These are phyloP conservation scores for Curvularia eragrostidis DNA, from an alignment of 2,329 filamentous ascomycete species.

Conservation along the genomic window DNA sequence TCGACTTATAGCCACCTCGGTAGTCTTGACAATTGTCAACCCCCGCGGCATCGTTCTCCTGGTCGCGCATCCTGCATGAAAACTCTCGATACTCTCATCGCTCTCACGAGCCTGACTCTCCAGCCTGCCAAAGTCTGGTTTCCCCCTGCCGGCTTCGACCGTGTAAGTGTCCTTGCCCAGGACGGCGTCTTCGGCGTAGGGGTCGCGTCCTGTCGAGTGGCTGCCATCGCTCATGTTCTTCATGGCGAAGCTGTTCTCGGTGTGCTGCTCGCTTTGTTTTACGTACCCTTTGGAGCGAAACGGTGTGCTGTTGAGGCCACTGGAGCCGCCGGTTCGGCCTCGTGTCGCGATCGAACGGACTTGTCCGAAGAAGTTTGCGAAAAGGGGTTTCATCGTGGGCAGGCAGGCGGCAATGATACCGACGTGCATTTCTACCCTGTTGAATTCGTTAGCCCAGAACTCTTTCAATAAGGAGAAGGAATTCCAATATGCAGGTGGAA, in stretches of 20 bases:
- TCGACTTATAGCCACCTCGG: conserved; percentile 26
- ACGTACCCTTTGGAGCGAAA: conserved; percentile 30
- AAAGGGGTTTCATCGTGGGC: conserved; percentile 38
- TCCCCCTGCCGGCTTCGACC: conserved; percentile 13
- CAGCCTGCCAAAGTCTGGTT: conserved; percentile 3
- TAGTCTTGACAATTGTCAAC: conserved; percentile 28
- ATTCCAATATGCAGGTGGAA: not conserved
- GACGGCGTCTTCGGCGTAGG: conserved; percentile 21
- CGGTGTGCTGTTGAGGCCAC: conserved; percentile 15
- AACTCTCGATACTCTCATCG: conserved; percentile 10
- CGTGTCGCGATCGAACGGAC: conserved; percentile 30
- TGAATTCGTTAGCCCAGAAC: conserved; percentile 6
- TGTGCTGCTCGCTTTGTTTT: conserved; percentile 18
- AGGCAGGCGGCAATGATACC: conserved; percentile 42
- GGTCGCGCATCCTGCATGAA: conserved; percentile 14
- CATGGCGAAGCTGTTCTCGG: conserved; percentile 16
- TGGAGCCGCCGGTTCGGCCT: conserved; percentile 20
- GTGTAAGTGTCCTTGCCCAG: conserved; percentile 21
- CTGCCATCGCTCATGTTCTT: conserved; percentile 19
- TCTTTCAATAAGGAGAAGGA: too few relatives aligned
- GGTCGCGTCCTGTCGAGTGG: conserved; percentile 13
- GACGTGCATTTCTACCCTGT: conserved; percentile 40
- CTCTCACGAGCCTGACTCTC: conserved; percentile 3
- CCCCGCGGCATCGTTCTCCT: conserved; percentile 15
- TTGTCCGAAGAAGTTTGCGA: conserved; percentile 33